Base-by-base conservation (phyloP, 2,329 filamentous ascomycete species). In the Hymenoscyphus fructigenus region DNA sequence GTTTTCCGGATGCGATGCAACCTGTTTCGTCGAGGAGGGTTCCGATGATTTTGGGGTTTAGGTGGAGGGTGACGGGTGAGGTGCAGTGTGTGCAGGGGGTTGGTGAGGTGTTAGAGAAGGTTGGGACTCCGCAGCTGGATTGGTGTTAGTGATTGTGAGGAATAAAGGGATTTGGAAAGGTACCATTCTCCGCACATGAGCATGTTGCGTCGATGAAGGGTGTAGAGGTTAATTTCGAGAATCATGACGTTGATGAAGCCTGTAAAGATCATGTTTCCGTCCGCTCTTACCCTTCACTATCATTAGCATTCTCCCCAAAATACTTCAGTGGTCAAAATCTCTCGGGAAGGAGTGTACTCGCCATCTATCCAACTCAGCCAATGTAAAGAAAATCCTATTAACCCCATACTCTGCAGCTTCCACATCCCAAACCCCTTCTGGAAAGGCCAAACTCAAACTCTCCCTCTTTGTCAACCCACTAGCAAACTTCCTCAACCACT, bases 11-110 rank as follows among this genome's bases (percentile, higher is more conserved):
- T 1, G 74, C 71, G 9, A 87, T 78, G 38, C 78, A 78, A 5
- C 83, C 85, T 0, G 85, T 88, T 73, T 89, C 86, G 65, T 89
- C 81, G 7, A 79, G 60, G 2, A 82, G 69, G 0, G 71, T 72
- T 9, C 79, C 78, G 29, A 83, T 72, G 36, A 80, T 73, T 10
- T 74, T 75, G 3, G 80, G 76, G 67, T 82, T 83, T 2, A 80
- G 71, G 7, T 68, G 67, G 12, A 82, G 75, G 0, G 66, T 57
- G 2, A 72, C 67, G 2, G 67, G 57, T 10, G 61, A 70, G 14
- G 69, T 64, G 66, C 81, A 83, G 66, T 79, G 77, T 26, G 73
- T 76, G 65, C 81, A 83, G 12, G 68, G 72, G 1, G 73, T 76
- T 0, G 65, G 68, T 2, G 76, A 67, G 2, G 76, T 76, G 65